These are phyloP conservation scores for Colletotrichum sp. DNA, from an alignment of 2,329 filamentous ascomycete genomes.

Conservation along the genomic window DNA sequence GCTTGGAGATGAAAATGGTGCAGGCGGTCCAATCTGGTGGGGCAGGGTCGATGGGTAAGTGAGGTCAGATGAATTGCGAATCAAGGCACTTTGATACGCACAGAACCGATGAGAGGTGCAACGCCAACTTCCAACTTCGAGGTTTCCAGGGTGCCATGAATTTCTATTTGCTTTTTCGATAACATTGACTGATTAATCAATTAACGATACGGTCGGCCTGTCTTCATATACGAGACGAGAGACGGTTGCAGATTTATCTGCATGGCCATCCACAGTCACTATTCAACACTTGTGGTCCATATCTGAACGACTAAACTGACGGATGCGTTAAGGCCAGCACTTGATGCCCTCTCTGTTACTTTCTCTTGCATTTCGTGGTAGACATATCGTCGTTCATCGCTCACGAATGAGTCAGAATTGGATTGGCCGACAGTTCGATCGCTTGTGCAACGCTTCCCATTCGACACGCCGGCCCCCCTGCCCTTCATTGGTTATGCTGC, in stretches of 20 bases:
- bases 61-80: slow-evolving; percentile 19
- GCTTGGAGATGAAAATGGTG: slow-evolving; percentile 5
- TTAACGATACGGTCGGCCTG: background rate
- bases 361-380: background rate
- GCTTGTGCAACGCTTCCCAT: background rate
- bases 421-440: background rate
- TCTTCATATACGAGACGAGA: background rate
- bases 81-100: background rate
- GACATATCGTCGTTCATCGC: background rate
- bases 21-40: slow-evolving; percentile 16
- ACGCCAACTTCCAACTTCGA: background rate
- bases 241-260: background rate
- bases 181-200: background rate
- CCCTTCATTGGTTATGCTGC: background rate
- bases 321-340: background rate
- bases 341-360: background rate
- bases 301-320: background rate
- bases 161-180: background rate
- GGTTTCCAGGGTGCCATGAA: background rate
- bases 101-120: background rate
- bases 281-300: background rate
- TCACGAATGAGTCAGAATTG: background rate
- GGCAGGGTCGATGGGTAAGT: slow-evolving; percentile 17
- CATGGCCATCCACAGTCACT: background rate
- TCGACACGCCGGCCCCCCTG: background rate